These are phyloP conservation scores for Colletotrichum sp. DNA, from an alignment of 2,329 filamentous ascomycete species.

Conservation along the genomic window DNA sequence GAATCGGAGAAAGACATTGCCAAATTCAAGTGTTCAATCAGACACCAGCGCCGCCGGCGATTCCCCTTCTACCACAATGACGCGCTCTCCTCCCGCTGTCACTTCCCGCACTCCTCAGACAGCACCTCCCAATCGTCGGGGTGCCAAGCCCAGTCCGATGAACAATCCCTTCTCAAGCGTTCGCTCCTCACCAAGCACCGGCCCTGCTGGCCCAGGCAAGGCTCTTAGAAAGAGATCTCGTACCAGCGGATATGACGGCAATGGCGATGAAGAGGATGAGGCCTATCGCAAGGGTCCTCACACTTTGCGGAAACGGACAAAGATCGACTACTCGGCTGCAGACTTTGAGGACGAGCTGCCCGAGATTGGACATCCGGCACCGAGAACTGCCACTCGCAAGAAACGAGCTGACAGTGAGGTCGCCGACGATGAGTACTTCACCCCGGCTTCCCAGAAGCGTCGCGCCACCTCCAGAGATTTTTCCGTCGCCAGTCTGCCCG, in stretches of 20 bases:
- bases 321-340: conserved; percentile 61
- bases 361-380: conserved; percentile 24
- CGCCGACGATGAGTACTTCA: conserved; percentile 15
- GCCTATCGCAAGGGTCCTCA: conserved; percentile 62
- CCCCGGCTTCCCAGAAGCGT: conserved; percentile 6
- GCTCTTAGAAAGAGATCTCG: conserved; percentile 17
- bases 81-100: conserved; percentile 12
- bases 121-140: conserved; percentile 17
- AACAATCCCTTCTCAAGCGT: conserved; percentile 10
- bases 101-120: conserved; percentile 20
- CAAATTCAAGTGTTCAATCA: conserved; percentile 9
- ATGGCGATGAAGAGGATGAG: conserved; percentile 48
- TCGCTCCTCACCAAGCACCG: conserved; percentile 6
- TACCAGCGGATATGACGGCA: conserved; percentile 7
- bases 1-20: conserved; percentile 16
- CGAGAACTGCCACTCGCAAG: conserved; percentile 29
- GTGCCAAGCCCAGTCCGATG: conserved; percentile 1
- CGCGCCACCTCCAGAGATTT: conserved; percentile 21
- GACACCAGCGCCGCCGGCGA: conserved; percentile 13
- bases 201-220: conserved; percentile 1
- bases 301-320: conserved; percentile 59
- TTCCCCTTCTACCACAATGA: conserved; percentile 13
- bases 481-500: conserved; percentile 1
- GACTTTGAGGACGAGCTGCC: conserved; percentile 53
- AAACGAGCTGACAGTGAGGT: conserved; percentile 30